phyloP scores from a whole-genome alignment of 2,329 filamentous ascomycete species.

The Diplodia intermedia region DNA sequence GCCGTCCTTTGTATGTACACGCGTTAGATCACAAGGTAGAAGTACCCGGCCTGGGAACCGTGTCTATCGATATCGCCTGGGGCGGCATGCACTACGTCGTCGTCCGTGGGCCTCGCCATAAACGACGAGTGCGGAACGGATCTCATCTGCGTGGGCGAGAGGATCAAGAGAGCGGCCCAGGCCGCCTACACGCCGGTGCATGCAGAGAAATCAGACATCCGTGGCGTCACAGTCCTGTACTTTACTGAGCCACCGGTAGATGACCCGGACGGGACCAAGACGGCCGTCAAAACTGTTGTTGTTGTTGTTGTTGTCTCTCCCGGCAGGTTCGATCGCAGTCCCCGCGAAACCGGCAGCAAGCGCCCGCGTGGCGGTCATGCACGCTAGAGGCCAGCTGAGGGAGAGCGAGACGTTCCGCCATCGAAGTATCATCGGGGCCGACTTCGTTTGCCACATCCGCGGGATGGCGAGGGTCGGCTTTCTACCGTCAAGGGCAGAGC shows the following conservation, averaged over 20 bases:
- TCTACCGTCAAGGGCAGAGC: slow-evolving; percentile 53
- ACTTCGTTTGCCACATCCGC: slow-evolving; percentile 51
- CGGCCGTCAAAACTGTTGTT: slow-evolving; percentile 52
- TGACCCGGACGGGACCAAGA: slow-evolving; percentile 37
- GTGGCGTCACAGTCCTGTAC: slow-evolving; percentile 50
- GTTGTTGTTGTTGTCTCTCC: slow-evolving; percentile 56
- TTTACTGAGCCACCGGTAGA: slow-evolving; percentile 49
- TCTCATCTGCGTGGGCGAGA: slow-evolving; percentile 53
- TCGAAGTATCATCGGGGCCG: slow-evolving; percentile 53
- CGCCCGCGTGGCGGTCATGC: slow-evolving; percentile 54
- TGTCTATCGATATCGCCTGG: slow-evolving; percentile 55
- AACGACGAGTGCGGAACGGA: slow-evolving; percentile 43
- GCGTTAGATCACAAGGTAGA: slow-evolving; percentile 50
- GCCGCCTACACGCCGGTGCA: slow-evolving; percentile 49
- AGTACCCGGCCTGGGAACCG: slow-evolving; percentile 51
- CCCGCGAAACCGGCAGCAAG: slow-evolving; percentile 57
- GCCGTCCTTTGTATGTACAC: slow-evolving; percentile 53
- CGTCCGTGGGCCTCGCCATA: slow-evolving; percentile 48
- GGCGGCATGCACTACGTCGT: slow-evolving; percentile 57
- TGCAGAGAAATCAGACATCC: slow-evolving; percentile 53
- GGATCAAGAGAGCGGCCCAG: slow-evolving; percentile 52
- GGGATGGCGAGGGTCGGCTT: slow-evolving; percentile 49
- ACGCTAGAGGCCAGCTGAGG: slow-evolving; percentile 50
- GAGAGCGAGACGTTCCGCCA: slow-evolving; percentile 50
- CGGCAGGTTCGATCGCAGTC: slow-evolving; percentile 56